These are phyloP conservation scores for Ruellia speciosa DNA, from an alignment of 305 asterid species.

Conservation along the genomic window DNA sequence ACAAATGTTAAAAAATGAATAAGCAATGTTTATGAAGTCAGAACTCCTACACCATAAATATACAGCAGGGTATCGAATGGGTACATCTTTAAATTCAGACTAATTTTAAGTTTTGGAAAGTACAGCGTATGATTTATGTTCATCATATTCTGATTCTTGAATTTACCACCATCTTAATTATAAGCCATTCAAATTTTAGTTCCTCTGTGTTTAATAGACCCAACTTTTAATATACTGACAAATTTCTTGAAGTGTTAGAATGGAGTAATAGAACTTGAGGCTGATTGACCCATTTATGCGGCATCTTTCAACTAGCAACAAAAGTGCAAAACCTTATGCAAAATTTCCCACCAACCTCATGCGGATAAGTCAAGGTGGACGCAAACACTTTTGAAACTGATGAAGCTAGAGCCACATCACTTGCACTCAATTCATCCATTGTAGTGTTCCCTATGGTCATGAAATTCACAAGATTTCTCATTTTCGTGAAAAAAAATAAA, in stretches of 20 bases:
- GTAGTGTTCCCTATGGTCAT: slow-evolving; percentile 53
- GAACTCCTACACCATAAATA: no score
- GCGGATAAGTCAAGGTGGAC: slow-evolving; percentile 90
- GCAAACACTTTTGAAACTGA: slow-evolving; percentile 89
- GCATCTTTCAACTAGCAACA: background rate
- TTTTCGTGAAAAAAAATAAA: slow-evolving; percentile 8
- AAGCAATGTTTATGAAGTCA: no score
- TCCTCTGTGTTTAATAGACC: background rate
- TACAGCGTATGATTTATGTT: no score
- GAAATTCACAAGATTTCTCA: slow-evolving; percentile 21
- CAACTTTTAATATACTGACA: background rate
- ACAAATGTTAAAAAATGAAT: no score
- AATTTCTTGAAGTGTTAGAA: background rate
- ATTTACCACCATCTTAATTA: background rate
- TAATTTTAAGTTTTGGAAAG: no score
- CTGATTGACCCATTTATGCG: background rate
- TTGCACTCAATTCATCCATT: slow-evolving; percentile 57
- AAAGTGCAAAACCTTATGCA: background rate
- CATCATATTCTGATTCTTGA: background rate
- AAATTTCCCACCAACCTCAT: slow-evolving; percentile 40
- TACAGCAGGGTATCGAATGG: no score
- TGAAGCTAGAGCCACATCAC: slow-evolving; percentile 83
- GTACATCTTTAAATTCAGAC: no score
- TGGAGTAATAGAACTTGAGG: background rate
- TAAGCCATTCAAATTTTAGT: background rate